Conservation (phyloP, 257 asterid species). For the Solanum bukasovii region DNA sequence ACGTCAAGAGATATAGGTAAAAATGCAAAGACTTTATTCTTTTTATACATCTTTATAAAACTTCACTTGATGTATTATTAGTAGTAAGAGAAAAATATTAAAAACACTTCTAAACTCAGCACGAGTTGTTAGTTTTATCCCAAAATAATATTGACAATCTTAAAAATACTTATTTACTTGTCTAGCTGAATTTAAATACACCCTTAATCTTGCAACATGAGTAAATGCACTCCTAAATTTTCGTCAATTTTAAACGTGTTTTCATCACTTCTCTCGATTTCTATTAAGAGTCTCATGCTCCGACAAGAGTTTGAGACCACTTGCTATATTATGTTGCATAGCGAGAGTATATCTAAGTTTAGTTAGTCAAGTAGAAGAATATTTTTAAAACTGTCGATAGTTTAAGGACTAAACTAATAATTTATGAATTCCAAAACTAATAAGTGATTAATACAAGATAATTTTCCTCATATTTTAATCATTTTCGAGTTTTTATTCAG, state of each 20-base stretch:
- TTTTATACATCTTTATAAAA: too few species aligned
- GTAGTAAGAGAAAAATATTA: background rate
- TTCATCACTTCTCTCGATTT: background rate
- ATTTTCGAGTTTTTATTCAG: background rate
- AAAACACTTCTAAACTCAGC: fast-evolving
- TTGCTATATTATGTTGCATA: too few species aligned
- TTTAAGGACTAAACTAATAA: too few species aligned
- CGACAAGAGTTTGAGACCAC: background rate
- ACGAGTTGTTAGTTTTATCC: too few species aligned
- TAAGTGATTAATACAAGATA: background rate
- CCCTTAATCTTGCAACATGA: background rate
- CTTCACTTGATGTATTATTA: background rate
- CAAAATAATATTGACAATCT: too few species aligned
- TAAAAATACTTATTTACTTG: background rate
- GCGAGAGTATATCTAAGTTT: background rate
- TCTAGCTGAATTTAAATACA: too few species aligned
- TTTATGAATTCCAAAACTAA: too few species aligned
- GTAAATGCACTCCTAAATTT: too few species aligned
- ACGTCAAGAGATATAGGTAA: background rate
- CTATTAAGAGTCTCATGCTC: background rate
- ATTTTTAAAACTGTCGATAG: fast-evolving
- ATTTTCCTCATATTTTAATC: background rate
- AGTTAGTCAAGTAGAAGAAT: too few species aligned
- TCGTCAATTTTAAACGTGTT: background rate
- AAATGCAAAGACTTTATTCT: too few species aligned